Base-by-base conservation (phyloP, 176 grass and related monocot species). In the Rhipidocladum racemiflorum region DNA sequence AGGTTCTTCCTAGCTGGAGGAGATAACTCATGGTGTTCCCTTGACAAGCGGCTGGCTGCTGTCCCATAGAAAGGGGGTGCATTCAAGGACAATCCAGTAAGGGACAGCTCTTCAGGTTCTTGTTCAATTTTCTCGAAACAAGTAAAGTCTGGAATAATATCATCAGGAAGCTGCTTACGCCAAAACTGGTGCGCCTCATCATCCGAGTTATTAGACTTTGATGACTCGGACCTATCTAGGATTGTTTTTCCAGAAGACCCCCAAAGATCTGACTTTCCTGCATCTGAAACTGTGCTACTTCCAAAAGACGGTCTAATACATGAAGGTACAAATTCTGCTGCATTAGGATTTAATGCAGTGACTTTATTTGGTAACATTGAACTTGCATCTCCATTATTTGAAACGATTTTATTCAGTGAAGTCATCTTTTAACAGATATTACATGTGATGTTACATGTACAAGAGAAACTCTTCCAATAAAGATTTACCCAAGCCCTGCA, bases 91-190 rank as follows among this genome's bases (percentile, higher is more conserved):
- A 95, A 84, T 75, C 87, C 89, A 79, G 83, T 86, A 79, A 99
- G 81, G 76, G 96, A 76, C 68, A 91, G 84, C 28, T 88, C 90
- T 86, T 82, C 82, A 75, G 91, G 69, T 68, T 82, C 85, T 39
- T 78, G 89, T 75, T 95, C 87, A 62, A 80, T 82, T 77, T 95
- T 91, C 83, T 89, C 92, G 18, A 91, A 87, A 14, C 67, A 81
- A 53, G 87, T 88, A 38, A 99, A 99, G 63, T 99, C 96, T 57
- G 96, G 91, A 83, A 88, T 95, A 63, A 99, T 99, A 81, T 99
- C 92, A 90, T 99, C 96, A 43, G 96, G 96, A 59, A 99, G 96
- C 83, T 95, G 96, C 71, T 68, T 85, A 61, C 82, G 81, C 96
- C 96, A 99, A 87, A 93, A 93, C 46, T 91, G 90, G 39, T 91